These are phyloP conservation scores for Torulaspora delbrueckii DNA, from an alignment of 805 yeast species.

Conservation along the genomic window DNA sequence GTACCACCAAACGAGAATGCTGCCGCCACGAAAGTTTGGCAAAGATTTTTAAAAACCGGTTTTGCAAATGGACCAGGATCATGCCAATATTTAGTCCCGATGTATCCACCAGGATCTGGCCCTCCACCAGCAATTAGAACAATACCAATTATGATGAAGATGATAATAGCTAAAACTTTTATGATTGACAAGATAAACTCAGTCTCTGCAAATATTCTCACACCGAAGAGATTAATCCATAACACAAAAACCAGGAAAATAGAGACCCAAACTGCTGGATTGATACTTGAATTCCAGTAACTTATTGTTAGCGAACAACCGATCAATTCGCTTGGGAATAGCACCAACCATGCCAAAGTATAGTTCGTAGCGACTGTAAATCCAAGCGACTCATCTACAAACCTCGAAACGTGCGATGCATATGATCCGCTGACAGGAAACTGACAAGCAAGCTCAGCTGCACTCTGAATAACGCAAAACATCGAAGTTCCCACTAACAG, in stretches of 20 bases:
- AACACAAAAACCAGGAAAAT: conserved; percentile 36
- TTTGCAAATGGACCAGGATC: conserved; percentile 51
- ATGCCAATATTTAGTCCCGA: conserved; percentile 44
- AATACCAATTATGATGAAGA: conserved; percentile 49
- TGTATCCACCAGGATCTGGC: conserved; percentile 40
- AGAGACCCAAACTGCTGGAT: conserved; percentile 29
- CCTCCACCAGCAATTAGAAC: conserved; percentile 44
- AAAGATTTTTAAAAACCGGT: conserved; percentile 55
- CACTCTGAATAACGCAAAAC: conserved; percentile 30
- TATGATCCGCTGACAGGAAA: conserved; percentile 52
- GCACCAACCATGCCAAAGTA: conserved; percentile 51
- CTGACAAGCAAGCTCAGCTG: conserved; percentile 46
- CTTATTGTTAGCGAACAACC: conserved; percentile 50
- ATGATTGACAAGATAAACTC: conserved; percentile 45
- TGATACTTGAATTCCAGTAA: conserved; percentile 39
- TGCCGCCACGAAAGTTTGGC: conserved; percentile 62
- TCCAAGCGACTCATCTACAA: conserved; percentile 56
- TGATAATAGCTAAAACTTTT: conserved; percentile 42
- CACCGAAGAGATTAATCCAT: conserved; percentile 47
- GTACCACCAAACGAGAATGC: conserved; percentile 70
- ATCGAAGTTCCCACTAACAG: conserved; percentile 28
- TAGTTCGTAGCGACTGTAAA: conserved; percentile 60
- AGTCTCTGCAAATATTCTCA: conserved; percentile 50
- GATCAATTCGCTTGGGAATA: conserved; percentile 51
- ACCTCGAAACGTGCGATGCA: conserved; percentile 52